phyloP scores from a whole-genome alignment of 2,329 filamentous ascomycete species.

The Cytospora mali region DNA sequence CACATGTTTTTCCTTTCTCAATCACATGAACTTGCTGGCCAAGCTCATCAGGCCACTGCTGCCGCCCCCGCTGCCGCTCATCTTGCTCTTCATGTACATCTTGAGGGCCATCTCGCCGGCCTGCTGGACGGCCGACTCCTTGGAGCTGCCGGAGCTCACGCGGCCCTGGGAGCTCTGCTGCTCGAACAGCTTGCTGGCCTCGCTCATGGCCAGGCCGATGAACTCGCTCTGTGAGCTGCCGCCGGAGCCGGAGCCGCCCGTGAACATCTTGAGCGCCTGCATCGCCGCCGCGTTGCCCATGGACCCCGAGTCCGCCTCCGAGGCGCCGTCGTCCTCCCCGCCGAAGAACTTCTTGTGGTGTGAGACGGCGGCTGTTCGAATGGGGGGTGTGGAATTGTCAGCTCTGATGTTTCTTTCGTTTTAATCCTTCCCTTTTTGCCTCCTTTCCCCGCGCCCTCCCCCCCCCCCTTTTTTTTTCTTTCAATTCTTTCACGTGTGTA shows the following conservation, averaged over 20 bases:
- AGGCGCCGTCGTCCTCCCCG: conserved; percentile 49
- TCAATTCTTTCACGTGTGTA: too few species aligned
- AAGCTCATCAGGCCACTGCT: conserved; percentile 45
- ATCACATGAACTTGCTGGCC: conserved; percentile 54
- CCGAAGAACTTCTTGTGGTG: conserved; percentile 78
- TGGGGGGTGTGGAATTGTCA: background rate
- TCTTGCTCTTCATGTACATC: conserved; percentile 83
- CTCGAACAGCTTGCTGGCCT: conserved; percentile 78
- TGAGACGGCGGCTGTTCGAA: conserved; percentile 62
- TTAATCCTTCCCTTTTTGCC: too few species aligned
- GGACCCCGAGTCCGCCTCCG: conserved; percentile 51
- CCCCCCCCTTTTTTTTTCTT: too few species aligned
- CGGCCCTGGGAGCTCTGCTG: conserved; percentile 57
- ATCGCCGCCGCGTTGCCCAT: conserved; percentile 77
- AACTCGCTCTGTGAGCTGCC: conserved; percentile 70
- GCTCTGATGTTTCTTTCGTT: background rate
- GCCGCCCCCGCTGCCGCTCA: conserved; percentile 47
- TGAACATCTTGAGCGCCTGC: conserved; percentile 82
- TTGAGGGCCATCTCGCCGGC: conserved; percentile 87
- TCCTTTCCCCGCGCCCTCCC: too few species aligned
- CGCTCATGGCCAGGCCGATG: conserved; percentile 82
- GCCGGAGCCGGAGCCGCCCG: conserved; percentile 45
- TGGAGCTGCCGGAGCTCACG: conserved; percentile 63
- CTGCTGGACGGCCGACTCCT: conserved; percentile 77
- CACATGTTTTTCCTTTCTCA: too few species aligned